Evolutionary conservation across 2,329 filamentous ascomycete species (phyloP).

Genomic region (Aureobasidium zeae): DNA sequence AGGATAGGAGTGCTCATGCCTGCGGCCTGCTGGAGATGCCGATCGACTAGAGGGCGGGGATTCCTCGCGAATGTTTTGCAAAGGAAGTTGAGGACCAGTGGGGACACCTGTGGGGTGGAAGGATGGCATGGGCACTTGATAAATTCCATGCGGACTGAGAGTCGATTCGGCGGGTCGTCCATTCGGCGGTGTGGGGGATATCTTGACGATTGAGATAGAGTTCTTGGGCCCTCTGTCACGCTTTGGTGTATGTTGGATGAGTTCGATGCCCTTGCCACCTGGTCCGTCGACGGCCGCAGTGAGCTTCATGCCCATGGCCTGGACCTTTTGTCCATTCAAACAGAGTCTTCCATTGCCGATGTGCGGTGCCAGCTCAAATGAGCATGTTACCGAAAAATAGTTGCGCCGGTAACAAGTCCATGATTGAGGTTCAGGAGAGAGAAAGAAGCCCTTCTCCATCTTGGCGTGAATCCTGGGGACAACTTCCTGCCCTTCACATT

Average conservation of each 20-base stretch:
- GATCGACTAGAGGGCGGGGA: conserved; percentile 17
- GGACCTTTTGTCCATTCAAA: conserved; percentile 51
- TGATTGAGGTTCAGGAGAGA: conserved; percentile 56
- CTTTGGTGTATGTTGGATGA: conserved; percentile 87
- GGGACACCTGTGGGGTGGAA: conserved; percentile 31
- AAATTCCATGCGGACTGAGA: conserved; percentile 30
- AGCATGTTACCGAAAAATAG: conserved; percentile 80
- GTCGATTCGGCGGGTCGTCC: conserved; percentile 33
- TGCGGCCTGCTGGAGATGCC: conserved; percentile 5
- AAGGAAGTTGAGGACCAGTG: conserved; percentile 34
- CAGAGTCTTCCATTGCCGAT: conserved; percentile 48
- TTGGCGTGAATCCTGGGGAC: conserved; percentile 66
- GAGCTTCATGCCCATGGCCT: conserved; percentile 72
- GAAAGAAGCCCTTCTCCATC: conserved; percentile 85
- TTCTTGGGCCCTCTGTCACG: conserved; percentile 77
- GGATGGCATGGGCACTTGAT: conserved; percentile 28
- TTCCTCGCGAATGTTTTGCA: conserved; percentile 27
- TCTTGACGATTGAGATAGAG: conserved; percentile 59
- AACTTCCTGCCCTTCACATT: conserved; percentile 51
- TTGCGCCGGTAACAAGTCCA: conserved; percentile 92
- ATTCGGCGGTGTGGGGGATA: conserved; percentile 55
- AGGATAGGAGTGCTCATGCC: conserved; percentile 7
- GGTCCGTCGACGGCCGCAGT: conserved; percentile 73
- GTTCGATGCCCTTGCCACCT: conserved; percentile 65
- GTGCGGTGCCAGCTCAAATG: conserved; percentile 61